Evolutionary conservation across 768 basidiomycete genomes (phyloP).

Genomic region (Candolleomyces eurysporus): DNA sequence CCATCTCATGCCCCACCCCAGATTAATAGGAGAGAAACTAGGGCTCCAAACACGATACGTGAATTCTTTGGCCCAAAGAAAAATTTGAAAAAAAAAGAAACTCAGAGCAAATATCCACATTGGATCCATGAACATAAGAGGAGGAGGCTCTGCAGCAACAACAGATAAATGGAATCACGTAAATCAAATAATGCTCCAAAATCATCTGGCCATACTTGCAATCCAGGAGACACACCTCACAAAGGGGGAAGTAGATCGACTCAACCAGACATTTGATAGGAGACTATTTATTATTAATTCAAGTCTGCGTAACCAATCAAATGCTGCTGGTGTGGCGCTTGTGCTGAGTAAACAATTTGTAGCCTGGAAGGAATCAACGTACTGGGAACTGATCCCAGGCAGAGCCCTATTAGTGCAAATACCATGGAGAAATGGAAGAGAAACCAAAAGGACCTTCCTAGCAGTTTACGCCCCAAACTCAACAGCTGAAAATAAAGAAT

Average conservation of each 20-base stretch:
- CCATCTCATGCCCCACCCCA: too few species aligned
- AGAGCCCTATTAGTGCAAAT: constrained; percentile 18
- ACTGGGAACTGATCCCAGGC: constrained; percentile 22
- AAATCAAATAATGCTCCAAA: too few species aligned
- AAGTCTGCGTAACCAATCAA: constrained; percentile 13
- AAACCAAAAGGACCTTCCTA: constrained; percentile 18
- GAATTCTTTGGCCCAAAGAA: neutral
- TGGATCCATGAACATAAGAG: neutral
- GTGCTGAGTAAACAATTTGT: constrained; percentile 29
- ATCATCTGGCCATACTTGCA: too few species aligned
- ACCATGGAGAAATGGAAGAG: constrained; percentile 14
- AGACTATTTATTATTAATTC: constrained; percentile 13
- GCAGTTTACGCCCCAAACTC: constrained; percentile 35
- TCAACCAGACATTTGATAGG: neutral
- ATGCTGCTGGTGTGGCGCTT: constrained; percentile 29
- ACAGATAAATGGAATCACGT: neutral
- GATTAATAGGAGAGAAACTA: too few species aligned
- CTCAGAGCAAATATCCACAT: neutral
- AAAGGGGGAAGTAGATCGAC: neutral
- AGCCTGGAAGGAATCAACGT: constrained; percentile 10
- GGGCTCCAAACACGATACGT: neutral
- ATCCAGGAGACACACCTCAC: too few species aligned
- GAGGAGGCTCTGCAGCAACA: neutral
- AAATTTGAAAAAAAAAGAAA: neutral
- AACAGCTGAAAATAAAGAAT: constrained; percentile 18